Percentiles rank a stretch among this genome's conserved stretches.
Conservation (phyloP, 2,329 filamentous ascomycete species). For the Lachnellula occidentalis region DNA sequence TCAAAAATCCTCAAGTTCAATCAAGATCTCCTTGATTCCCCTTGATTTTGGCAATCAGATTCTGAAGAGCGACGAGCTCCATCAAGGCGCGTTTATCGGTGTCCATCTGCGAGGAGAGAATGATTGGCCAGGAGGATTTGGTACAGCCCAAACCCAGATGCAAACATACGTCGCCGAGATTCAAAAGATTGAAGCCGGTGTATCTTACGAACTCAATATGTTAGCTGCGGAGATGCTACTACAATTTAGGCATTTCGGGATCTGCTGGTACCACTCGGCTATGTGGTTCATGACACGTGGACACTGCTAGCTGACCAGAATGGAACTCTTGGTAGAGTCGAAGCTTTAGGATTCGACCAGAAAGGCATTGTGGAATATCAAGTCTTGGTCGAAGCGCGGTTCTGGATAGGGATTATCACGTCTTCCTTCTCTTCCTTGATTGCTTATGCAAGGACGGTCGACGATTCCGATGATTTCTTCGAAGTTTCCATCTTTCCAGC, state of each 20-base stretch:
- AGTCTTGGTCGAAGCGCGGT: slow-evolving; percentile 9
- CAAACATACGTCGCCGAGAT: slow-evolving; percentile 7
- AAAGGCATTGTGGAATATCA: slow-evolving; percentile 15
- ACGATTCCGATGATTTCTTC: slow-evolving; percentile 9
- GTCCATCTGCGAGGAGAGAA: slow-evolving; percentile 12
- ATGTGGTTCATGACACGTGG: slow-evolving; percentile 10
- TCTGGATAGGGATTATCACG: slow-evolving; percentile 10
- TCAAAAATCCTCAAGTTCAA: slow-evolving; percentile 14
- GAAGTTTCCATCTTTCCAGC: slow-evolving; percentile 7
- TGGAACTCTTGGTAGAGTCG: not conserved
- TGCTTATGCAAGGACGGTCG: slow-evolving; percentile 10
- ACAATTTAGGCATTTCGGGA: slow-evolving; percentile 10
- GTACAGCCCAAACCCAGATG: slow-evolving; percentile 3
- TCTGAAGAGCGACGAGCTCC: slow-evolving; percentile 3
- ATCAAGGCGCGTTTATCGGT: slow-evolving; percentile 8
- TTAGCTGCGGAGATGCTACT: slow-evolving; percentile 8
- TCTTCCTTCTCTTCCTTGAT: slow-evolving; percentile 10
- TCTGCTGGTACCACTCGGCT: slow-evolving; percentile 6
- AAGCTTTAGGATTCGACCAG: slow-evolving; percentile 10
- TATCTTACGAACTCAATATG: slow-evolving; percentile 1
- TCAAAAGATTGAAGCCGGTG: not conserved
- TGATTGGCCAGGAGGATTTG: slow-evolving; percentile 14
- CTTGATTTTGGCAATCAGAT: slow-evolving; percentile 7
- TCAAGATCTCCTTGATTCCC: slow-evolving; percentile 2
- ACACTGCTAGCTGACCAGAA: slow-evolving; percentile 4